Evolutionary conservation across 306 rosid genomes (phyloP).

Genomic region (Trichosanthes truncata): DNA sequence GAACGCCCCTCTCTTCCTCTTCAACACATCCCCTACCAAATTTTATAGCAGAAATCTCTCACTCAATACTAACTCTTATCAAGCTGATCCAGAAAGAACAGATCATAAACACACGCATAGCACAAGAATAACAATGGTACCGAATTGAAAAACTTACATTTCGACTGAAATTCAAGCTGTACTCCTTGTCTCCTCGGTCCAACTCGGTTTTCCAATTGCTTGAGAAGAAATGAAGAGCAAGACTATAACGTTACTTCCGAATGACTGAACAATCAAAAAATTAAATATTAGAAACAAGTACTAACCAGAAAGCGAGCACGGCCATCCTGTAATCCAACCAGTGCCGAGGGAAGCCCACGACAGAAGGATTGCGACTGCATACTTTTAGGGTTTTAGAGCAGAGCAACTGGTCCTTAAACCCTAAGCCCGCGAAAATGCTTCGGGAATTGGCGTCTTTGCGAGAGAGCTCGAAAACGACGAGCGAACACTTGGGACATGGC

Average conservation of each 20-base stretch:
- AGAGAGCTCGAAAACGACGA: neutral
- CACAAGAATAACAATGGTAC: neutral
- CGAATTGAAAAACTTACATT: constrained; percentile 22
- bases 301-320: constrained; percentile 15
- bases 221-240: constrained; percentile 5
- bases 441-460: neutral
- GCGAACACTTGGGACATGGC: neutral
- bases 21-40: constrained; percentile 15
- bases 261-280: neutral
- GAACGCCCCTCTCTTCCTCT: constrained; percentile 24
- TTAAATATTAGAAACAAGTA: neutral
- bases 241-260: neutral
- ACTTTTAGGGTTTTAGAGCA: constrained; percentile 23
- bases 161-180: constrained; percentile 11
- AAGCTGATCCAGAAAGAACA: neutral
- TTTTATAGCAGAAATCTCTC: neutral
- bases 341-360: constrained; percentile 28
- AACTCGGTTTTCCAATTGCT: constrained; percentile 9
- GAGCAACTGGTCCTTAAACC: constrained; percentile 16
- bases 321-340: constrained; percentile 9
- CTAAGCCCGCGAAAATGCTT: constrained; percentile 1
- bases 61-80: neutral
- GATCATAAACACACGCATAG: neutral
- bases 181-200: constrained; percentile 12
- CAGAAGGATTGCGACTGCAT: constrained; percentile 41